phyloP scores from a whole-genome alignment of 164 flowering plant genomes.

The Aristolochia contorta region DNA sequence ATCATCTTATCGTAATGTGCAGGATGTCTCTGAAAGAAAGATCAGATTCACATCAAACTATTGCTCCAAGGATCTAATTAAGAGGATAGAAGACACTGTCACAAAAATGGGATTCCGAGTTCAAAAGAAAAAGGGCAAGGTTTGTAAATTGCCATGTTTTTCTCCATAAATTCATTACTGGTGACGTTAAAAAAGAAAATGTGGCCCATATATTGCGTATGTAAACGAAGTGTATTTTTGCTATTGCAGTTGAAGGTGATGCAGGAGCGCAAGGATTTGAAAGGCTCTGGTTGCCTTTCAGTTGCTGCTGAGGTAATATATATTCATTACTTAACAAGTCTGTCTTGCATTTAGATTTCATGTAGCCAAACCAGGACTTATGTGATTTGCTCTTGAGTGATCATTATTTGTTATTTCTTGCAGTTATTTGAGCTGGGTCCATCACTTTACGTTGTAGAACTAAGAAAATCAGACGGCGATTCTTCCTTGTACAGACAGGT shows the following conservation, averaged over 20 bases:
- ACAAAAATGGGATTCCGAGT: constrained; percentile 71
- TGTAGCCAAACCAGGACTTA: background rate
- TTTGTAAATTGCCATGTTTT: constrained; percentile 5
- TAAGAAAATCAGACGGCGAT: constrained; percentile 82
- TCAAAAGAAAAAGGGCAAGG: constrained; percentile 70
- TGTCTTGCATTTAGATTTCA: background rate
- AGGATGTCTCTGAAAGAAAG: constrained; percentile 94
- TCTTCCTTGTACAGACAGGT: constrained; percentile 78
- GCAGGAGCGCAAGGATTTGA: constrained; percentile 42
- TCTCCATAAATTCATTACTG: too few relatives aligned
- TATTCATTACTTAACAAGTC: background rate
- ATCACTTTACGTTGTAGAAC: constrained; percentile 75
- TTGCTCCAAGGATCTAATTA: constrained; percentile 55
- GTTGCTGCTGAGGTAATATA: constrained; percentile 61
- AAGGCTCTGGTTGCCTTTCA: constrained; percentile 41
- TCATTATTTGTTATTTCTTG: background rate
- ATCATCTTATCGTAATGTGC: constrained; percentile 1
- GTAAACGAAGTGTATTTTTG: background rate
- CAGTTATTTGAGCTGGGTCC: constrained; percentile 88
- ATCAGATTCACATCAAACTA: constrained; percentile 77
- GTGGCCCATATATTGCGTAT: too few relatives aligned
- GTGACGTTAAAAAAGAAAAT: too few relatives aligned
- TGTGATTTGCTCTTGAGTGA: background rate
- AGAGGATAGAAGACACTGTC: constrained; percentile 58
- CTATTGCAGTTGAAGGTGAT: constrained; percentile 49